phyloP scores from a whole-genome alignment of 345 rosid species.

The Pistacia vera region DNA sequence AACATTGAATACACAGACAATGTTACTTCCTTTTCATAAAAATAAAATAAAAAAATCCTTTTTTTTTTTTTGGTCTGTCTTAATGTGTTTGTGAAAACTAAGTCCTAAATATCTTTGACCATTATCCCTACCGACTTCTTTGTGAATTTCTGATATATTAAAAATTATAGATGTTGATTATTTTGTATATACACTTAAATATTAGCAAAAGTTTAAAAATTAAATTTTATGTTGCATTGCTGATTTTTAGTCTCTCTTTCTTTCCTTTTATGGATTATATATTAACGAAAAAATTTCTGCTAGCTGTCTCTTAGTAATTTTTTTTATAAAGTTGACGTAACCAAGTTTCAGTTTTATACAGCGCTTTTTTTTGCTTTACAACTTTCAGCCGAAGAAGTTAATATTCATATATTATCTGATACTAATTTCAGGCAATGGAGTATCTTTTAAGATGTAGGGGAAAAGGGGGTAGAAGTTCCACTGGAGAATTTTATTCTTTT shows the following conservation, averaged over 20 bases:
- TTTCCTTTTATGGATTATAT: neutral
- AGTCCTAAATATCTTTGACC: neutral
- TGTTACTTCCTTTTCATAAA: no score
- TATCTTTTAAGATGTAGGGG: conserved; percentile 63
- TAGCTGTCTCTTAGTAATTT: neutral
- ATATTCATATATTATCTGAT: conserved; percentile 1
- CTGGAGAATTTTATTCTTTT: conserved; percentile 63
- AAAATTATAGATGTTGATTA: neutral
- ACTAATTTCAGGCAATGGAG: conserved; percentile 74
- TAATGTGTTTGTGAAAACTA: neutral
- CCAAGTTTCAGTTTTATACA: neutral
- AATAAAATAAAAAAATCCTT: neutral
- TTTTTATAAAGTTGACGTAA: neutral
- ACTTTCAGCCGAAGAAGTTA: conserved; percentile 2
- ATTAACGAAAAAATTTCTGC: neutral
- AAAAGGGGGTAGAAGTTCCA: conserved; percentile 61
- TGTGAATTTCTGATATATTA: neutral
- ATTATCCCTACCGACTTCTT: neutral
- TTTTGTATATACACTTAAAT: neutral
- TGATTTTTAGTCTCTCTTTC: neutral
- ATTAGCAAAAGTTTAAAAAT: neutral
- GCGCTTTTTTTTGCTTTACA: neutral
- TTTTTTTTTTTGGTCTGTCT: neutral
- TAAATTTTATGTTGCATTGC: neutral
- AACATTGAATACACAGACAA: no score